Base-by-base conservation (phyloP, 2,329 filamentous ascomycete genomes). In the Colletotrichum liriopes region DNA sequence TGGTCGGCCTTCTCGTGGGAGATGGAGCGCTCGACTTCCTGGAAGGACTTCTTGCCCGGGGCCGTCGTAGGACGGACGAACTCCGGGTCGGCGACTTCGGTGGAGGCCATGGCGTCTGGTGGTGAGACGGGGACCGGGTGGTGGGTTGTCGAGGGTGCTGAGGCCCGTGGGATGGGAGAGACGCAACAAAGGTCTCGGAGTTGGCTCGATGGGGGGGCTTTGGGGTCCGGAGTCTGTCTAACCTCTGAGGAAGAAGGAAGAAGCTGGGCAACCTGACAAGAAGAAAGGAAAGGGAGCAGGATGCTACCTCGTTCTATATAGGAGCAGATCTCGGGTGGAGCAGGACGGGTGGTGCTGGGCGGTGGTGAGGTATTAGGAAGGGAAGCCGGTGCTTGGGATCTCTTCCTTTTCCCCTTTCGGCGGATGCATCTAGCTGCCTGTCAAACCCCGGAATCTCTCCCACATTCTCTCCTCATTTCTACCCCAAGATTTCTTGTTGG, bases 31-130 rank as follows among this genome's bases (percentile, higher is more conserved):
- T 81, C 80, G 60, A 78, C 75, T 58, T 83, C 79, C 20, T 77
- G 75, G 45, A 67, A 43, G 67, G 77, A 76, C 32, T 75, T 76
- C 51, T 77, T 77, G 56, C 75, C 75, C 16, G 76, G 76, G 54
- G 71, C 37, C 39, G 66, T 67, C n/a, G 69, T 74, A 54, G 76
- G 75, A 32, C 73, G 73, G 59, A 77, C 75, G 35, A 69, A 52
- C 29, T 79, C 78, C n/a, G 76, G 76, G 59, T 80, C 78, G 18
- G 68, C 69, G 37, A 76, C 74, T 59, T 80, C 76, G n/a, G 45
- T 64, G 7, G 73, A 71, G 11, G 71, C 37, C 73, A 74, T 74
- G 37, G 18, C 61, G 26, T 39, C 35, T 14, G 26, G 35, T 16
- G 59, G 8, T 26, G 54, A 63, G 37, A 20, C 29, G 78, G 77